Conservation (phyloP, 2,329 filamentous ascomycete genomes). For the Fusarium palustre region DNA sequence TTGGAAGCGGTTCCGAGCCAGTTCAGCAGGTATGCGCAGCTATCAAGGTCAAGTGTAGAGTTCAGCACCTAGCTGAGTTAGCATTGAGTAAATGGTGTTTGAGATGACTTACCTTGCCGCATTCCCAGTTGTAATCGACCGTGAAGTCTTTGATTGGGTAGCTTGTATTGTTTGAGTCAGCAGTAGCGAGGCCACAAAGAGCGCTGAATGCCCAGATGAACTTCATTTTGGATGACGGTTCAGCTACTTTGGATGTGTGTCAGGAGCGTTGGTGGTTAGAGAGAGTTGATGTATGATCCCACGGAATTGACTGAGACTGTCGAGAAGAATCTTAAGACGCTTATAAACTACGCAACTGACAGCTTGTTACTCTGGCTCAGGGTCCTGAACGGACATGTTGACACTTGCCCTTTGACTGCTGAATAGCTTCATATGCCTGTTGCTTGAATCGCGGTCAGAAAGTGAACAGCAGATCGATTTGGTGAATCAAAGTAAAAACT, state of each 20-base stretch:
- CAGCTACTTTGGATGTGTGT: neutral
- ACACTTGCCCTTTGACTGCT: neutral
- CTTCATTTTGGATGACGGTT: neutral
- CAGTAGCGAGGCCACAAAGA: neutral
- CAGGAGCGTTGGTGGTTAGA: neutral
- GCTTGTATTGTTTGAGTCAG: neutral
- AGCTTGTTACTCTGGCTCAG: no score
- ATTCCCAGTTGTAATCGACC: slow-evolving; percentile 12
- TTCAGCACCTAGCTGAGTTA: neutral
- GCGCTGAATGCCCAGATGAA: neutral
- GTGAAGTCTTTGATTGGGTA: neutral
- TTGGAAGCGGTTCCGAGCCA: neutral
- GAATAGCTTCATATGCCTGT: neutral
- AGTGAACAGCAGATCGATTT: neutral
- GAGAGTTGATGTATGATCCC: neutral
- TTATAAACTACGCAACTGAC: neutral
- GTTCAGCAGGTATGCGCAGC: neutral
- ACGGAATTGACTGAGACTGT: no score
- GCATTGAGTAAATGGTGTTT: neutral
- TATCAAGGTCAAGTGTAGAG: neutral
- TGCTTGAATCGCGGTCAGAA: neutral
- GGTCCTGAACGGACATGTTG: neutral
- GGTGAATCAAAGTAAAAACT: neutral
- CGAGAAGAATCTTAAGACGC: rapidly evolving
- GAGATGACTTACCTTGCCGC: neutral